Percentiles rank a stretch among this genome's conserved stretches.
Conservation (phyloP, 2,329 filamentous ascomycete species). For the Tolypocladium ovalisporum region DNA sequence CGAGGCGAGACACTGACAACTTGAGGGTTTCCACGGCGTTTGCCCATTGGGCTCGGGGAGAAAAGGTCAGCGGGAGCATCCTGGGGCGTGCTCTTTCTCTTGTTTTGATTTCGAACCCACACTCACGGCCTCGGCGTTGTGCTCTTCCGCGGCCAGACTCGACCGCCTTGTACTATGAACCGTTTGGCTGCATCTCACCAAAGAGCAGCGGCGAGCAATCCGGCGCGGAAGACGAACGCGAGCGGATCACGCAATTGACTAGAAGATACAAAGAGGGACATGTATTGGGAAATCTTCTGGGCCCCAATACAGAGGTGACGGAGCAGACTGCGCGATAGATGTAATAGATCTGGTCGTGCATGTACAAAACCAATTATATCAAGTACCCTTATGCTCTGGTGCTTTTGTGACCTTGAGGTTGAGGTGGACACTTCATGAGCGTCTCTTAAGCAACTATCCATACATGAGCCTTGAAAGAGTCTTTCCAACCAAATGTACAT, state of each 20-base stretch:
- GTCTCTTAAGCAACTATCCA: neutral
- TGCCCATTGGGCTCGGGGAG: neutral
- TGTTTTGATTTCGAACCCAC: neutral
- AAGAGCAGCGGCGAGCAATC: neutral
- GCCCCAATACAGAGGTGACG: neutral
- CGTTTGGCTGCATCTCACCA: neutral
- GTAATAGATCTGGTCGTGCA: neutral
- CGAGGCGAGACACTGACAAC: neutral
- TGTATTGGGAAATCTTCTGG: neutral
- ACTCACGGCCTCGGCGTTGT: neutral
- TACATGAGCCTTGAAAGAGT: neutral
- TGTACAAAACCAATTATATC: neutral
- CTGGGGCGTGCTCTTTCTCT: neutral
- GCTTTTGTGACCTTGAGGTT: too few species aligned
- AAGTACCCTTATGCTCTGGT: too few species aligned
- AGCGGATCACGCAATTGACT: neutral
- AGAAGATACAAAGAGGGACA: neutral
- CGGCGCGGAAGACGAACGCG: neutral
- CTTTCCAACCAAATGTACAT: neutral
- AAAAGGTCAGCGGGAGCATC: neutral
- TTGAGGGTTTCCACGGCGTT: neutral
- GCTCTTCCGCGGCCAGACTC: neutral
- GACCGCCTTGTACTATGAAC: neutral
- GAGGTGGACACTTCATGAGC: neutral
- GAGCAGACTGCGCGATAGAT: neutral